Evolutionary conservation across 169 alveolate genomes (phyloP).

Genomic region (Eimeria zaria): DNA sequence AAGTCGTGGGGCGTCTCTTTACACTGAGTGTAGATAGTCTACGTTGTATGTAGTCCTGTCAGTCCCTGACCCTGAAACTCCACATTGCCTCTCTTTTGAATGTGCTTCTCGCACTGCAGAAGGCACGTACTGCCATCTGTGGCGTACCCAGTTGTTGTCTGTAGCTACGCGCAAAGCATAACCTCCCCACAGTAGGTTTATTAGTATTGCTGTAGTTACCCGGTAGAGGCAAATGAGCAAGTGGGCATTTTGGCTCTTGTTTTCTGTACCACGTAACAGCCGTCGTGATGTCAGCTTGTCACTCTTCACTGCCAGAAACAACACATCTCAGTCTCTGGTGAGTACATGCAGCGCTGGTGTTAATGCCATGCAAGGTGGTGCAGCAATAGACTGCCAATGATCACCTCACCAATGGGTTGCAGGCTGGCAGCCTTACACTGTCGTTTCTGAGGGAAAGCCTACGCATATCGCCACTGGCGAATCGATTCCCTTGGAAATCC

Average conservation of each 20-base stretch:
- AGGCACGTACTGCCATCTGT: not conserved
- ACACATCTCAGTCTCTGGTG: not conserved
- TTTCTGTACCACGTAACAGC: not conserved
- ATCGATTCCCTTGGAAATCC: not conserved
- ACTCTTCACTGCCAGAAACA: not conserved
- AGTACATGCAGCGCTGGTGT: not conserved
- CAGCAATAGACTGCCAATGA: not conserved
- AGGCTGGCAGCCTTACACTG: not conserved
- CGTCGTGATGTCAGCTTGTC: not conserved
- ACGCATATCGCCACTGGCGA: not conserved
- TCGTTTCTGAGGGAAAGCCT: not conserved
- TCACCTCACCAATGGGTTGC: not conserved
- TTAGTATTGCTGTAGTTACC: not conserved
- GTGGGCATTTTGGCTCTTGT: not conserved
- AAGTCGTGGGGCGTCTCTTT: not conserved
- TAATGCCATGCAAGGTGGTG: not conserved
- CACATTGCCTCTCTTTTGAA: not conserved
- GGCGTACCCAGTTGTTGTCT: too few relatives aligned
- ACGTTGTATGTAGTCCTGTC: not conserved
- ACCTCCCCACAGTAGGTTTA: not conserved
- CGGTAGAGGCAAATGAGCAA: not conserved
- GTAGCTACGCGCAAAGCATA: too few relatives aligned
- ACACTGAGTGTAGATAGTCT: not conserved
- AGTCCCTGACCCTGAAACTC: too few relatives aligned
- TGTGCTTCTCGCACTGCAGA: not conserved